Evolutionary conservation across 1,139 yeast species (phyloP).

Genomic region (Sugiyamaella castrensis): DNA sequence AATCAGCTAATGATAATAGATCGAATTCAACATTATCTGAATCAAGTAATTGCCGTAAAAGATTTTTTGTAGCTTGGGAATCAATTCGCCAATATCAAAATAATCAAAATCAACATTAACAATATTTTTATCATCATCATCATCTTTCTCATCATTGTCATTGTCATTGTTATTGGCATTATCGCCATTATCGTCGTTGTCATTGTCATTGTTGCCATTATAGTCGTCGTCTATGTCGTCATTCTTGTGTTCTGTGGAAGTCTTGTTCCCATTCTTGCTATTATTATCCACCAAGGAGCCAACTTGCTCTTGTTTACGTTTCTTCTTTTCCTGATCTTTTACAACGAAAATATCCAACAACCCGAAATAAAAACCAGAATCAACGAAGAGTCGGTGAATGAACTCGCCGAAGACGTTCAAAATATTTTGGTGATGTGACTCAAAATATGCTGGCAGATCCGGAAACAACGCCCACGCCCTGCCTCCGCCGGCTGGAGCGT

Average conservation of each 20-base stretch:
- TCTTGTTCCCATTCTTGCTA: too few species aligned
- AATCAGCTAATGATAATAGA: conserved; percentile 73
- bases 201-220: too few species aligned
- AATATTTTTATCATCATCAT: conserved; percentile 47
- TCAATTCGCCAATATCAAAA: conserved; percentile 85
- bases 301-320: conserved; percentile 18
- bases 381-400: too few species aligned
- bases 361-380: neutral
- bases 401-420: too few species aligned
- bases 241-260: too few species aligned
- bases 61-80: conserved; percentile 85
- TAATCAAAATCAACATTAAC: conserved; percentile 93
- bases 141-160: conserved; percentile 17
- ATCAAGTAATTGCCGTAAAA: conserved; percentile 82
- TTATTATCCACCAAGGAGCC: neutral
- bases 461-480: too few species aligned
- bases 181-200: conserved; percentile 10
- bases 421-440: too few species aligned
- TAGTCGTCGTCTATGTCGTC: too few species aligned
- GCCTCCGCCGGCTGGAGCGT: too few species aligned
- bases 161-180: conserved; percentile 3
- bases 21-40: conserved; percentile 73
- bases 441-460: too few species aligned
- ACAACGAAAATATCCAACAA: too few species aligned
- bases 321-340: conserved; percentile 6